Percentiles rank a stretch among this genome's conserved stretches.
phyloP scores from a whole-genome alignment of 129 eudicot species.

The Dittrichia graveolens region DNA sequence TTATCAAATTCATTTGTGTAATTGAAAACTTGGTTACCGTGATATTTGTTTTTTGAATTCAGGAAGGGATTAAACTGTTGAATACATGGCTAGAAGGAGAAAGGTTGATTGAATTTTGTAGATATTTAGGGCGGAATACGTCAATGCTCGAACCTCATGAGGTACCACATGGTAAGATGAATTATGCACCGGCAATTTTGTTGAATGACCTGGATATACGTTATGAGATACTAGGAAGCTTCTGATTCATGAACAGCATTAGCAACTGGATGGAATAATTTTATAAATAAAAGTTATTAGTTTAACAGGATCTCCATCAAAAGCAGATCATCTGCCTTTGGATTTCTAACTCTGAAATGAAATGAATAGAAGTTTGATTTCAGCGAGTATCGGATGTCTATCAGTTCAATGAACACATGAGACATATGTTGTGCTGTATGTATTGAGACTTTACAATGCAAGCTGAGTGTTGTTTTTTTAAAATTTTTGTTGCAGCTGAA shows the following conservation, averaged over 20 bases:
- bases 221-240: background rate
- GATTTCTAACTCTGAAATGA: conserved; percentile 20
- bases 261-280: conserved; percentile 10
- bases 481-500: conserved; percentile 54
- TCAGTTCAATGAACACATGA: conserved; percentile 3
- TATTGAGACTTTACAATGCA: background rate
- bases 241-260: background rate
- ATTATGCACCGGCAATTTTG: background rate
- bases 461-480: conserved; percentile 18
- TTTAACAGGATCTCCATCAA: background rate
- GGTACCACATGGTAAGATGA: conserved; percentile 74
- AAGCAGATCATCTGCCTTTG: background rate
- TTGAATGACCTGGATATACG: background rate
- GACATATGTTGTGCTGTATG: conserved; percentile 7
- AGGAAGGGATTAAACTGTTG: conserved; percentile 93
- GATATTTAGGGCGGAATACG: conserved; percentile 66
- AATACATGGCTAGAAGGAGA: conserved; percentile 88
- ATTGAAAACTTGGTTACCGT: background rate
- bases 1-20: background rate
- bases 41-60: conserved; percentile 13
- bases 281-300: conserved; percentile 3
- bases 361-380: background rate
- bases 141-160: conserved; percentile 65
- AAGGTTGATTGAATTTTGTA: conserved; percentile 61
- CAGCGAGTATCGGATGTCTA: conserved; percentile 10